These are phyloP conservation scores for Eucalyptus paniculata DNA, from an alignment of 345 rosid genomes.

Conservation along the genomic window DNA sequence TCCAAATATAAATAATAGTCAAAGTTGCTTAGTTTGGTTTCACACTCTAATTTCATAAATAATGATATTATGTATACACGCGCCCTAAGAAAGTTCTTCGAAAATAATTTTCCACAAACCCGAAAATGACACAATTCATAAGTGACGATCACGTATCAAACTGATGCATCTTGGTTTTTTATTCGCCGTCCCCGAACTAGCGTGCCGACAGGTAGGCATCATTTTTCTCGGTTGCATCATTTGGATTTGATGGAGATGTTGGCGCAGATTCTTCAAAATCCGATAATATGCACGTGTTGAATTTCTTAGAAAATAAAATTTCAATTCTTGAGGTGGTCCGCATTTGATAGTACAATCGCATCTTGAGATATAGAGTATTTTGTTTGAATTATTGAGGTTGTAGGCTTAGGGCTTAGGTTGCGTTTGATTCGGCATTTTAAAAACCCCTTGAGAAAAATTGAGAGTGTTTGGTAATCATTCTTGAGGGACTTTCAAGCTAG, in stretches of 20 bases:
- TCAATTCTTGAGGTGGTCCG: neutral
- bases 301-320: neutral
- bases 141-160: neutral
- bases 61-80: accelerated
- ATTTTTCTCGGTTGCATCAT: neutral
- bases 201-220: neutral
- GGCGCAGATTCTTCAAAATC: neutral
- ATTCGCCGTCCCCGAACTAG: neutral
- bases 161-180: neutral
- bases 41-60: neutral
- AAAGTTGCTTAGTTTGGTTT: neutral
- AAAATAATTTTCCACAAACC: neutral
- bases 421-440: too few relatives aligned
- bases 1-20: neutral
- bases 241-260: neutral
- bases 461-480: too few relatives aligned
- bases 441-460: too few relatives aligned
- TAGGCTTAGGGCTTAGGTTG: neutral
- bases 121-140: neutral
- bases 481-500: too few relatives aligned
- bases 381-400: neutral
- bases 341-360: neutral
- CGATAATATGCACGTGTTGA: neutral
- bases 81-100: neutral
- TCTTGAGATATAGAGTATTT: neutral